Evolutionary conservation across 768 basidiomycete species (phyloP), one percentile per base, ranked within the genome.

Genomic region (Arthromyces matolae): DNA sequence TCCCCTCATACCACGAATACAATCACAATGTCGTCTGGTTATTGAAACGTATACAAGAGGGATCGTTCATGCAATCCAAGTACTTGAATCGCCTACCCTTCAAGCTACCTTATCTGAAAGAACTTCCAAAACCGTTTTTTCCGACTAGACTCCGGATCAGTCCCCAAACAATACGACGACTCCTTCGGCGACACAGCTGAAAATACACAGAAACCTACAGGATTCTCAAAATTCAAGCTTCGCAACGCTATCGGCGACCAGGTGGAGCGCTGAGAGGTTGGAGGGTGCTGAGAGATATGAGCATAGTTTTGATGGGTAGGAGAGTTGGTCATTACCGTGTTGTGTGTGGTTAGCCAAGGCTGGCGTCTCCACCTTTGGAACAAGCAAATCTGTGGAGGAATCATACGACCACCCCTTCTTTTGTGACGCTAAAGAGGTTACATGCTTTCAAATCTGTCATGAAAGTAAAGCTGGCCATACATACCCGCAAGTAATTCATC

Each of bases 181-280:
- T 54, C 13, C 22, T 57, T 14, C 18, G 10, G 25, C 28, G 36
- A 19, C 45, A n/a, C n/a, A n/a, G n/a, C n/a, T n/a, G n/a, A n/a
- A n/a, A n/a, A n/a, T n/a, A n/a, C 23, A 34, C 10, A 13, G 33
- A 10, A 36, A 23, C 29, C 23, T 16, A 10, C 27, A 5, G 27
- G 8, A 52, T 57, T 52, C n/a, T 52, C 33, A 57, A 31, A 58
- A 33, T 41, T 81, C 80, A 46, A 80, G 58, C 45, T 61, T 69
- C 10, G 76, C 78, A 3, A 83, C 78, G 53, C 78, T 79, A 53
- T 78, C 70, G 1, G 77, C 72, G 7, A 84, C 75, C 20, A 74
- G 62, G 25, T 75, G 55, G 58, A 84, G 78, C 5, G 75, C 73
- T 20, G 60, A 55, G 50, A 81, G 60, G 3, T 76, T 72, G 5